Evolutionary conservation across 1,139 yeast genomes (phyloP), one percentile per base, ranked within the genome.

Genomic region (Geotrichum siamense): DNA sequence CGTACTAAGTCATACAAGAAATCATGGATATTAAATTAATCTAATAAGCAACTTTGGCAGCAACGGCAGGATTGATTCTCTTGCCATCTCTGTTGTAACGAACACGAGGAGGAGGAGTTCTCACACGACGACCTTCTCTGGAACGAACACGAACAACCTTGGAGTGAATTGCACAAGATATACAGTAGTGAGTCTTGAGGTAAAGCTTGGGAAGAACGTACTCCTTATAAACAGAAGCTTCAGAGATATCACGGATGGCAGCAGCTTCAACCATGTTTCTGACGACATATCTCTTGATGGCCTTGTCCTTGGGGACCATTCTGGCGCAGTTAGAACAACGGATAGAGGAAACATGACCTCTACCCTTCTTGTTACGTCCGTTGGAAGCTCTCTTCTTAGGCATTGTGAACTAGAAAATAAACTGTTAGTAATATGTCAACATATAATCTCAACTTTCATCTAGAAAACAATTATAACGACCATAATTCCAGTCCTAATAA

Each of bases 331-430:
- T 91, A 71, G 89, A 84, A 81, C 99, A 91, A 83, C 99, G 89
- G 70, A 91, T 96, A 71, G 96, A 94, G 77, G 84, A 83, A 75
- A 85, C 96, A 95, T 91, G 98, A 72, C 99, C 99, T 85, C 99
- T 91, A 73, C 98, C 98, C 81, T 87, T 87, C 94, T 91, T 91
- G 94, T 93, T 91, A 82, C 98, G 91, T 82, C 99, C 99, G 96
- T 87, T 87, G 93, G 96, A 86, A 76, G 97, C 87, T 87, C 99
- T 91, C 97, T 91, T 91, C 87, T 91, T 91, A 76, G 98, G 96
- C 98, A 91, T 91, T 66, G 75, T 78, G 75, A 49, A 35, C 45
- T 40, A 37, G 6, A 21, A 12, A n/a, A 20, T 12, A n/a, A n/a
- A n/a, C n/a, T n/a, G n/a, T n/a, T n/a, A n/a, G n/a, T n/a, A n/a